Conservation (phyloP, 2,329 filamentous ascomycete species). For the Aspergillus quadrilineatus region DNA sequence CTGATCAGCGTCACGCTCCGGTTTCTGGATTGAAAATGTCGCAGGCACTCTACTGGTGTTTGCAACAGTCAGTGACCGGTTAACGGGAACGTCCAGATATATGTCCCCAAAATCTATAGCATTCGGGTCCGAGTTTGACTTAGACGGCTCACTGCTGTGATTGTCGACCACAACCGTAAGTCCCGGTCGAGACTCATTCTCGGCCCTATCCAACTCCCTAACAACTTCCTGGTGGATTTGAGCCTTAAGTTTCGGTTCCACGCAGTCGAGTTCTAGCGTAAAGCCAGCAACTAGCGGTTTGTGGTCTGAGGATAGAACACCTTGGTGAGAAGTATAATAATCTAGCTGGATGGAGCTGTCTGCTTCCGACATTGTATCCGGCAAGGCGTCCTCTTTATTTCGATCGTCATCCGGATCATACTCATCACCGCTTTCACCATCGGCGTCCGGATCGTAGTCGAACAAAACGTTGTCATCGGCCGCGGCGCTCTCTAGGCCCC, state of each 20-base stretch:
- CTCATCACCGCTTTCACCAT: slow-evolving; percentile 60
- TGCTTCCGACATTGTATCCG: slow-evolving; percentile 27
- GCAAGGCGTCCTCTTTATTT: slow-evolving; percentile 42
- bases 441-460: slow-evolving; percentile 82
- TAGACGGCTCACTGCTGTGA: slow-evolving; percentile 36
- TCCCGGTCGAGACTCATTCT: slow-evolving; percentile 83
- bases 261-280: slow-evolving; percentile 78
- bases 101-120: slow-evolving; percentile 78
- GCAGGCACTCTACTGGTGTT: slow-evolving; percentile 86
- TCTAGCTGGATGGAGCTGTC: slow-evolving; percentile 57
- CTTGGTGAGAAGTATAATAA: slow-evolving; percentile 83
- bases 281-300: slow-evolving; percentile 88
- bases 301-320: slow-evolving; percentile 89
- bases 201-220: slow-evolving; percentile 80
- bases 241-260: slow-evolving; percentile 80
- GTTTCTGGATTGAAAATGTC: slow-evolving; percentile 74
- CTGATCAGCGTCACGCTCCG: slow-evolving; percentile 49
- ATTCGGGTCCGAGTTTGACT: slow-evolving; percentile 42
- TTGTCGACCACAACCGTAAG: slow-evolving; percentile 79
- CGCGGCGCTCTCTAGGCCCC: slow-evolving; percentile 69
- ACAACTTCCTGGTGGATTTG: slow-evolving; percentile 84
- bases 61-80: slow-evolving; percentile 74
- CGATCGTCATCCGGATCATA: slow-evolving; percentile 57
- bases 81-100: slow-evolving; percentile 65
- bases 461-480: slow-evolving; percentile 84